A percentile compares a stretch with the other conserved stretches of the same genome.
Conservation (phyloP, 2,329 filamentous ascomycete species). For the Fusarium cyanostomum region DNA sequence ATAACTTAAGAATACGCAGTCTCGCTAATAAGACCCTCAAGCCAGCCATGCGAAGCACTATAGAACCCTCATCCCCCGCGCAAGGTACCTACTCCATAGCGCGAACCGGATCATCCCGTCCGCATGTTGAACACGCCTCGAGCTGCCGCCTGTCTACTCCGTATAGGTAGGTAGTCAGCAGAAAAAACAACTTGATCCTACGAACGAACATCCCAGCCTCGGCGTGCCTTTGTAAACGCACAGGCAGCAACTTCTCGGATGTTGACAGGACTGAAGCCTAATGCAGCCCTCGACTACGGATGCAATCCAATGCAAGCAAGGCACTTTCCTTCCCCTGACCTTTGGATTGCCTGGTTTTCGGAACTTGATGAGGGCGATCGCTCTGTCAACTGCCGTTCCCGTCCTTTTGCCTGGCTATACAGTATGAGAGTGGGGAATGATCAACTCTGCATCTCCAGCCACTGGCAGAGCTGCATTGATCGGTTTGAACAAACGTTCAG, state of each 20-base stretch:
- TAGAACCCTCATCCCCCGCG: conserved; percentile 71
- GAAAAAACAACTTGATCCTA: conserved; percentile 22
- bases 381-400: conserved; percentile 3
- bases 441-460: conserved; percentile 14
- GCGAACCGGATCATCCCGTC: conserved; percentile 38
- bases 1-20: too few relatives aligned
- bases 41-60: too few relatives aligned
- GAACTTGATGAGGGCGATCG: background rate
- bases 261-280: background rate
- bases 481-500: background rate
- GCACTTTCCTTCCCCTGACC: background rate
- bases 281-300: background rate
- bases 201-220: background rate
- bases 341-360: background rate
- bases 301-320: too few relatives aligned
- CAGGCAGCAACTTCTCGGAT: background rate
- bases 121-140: conserved; percentile 5
- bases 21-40: too few relatives aligned
- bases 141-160: background rate
- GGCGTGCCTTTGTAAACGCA: background rate
- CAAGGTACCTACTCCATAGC: conserved; percentile 6
- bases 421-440: conserved; percentile 4
- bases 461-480: conserved; percentile 11
- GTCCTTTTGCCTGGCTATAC: background rate
- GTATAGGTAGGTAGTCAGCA: background rate